Evolutionary conservation across 2,329 filamentous ascomycete genomes (phyloP), one percentile per base, ranked within the genome.

Genomic region (Camptophora hylomeconis): DNA sequence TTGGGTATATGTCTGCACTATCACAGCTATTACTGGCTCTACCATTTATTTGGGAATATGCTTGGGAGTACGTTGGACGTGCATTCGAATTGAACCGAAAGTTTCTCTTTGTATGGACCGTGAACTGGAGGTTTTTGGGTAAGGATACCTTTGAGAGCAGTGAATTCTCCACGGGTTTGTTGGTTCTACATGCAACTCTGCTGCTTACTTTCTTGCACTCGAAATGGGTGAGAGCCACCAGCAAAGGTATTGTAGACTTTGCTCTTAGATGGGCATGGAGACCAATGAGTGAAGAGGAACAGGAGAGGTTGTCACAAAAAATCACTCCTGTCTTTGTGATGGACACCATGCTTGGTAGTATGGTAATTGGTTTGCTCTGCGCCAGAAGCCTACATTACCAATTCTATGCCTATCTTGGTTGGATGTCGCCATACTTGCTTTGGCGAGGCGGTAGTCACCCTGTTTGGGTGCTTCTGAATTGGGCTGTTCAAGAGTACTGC

Each of bases 81-180:
- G 84, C 89, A 0, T 98, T 98, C 50, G 84, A 98, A 58, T 67
- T 98, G 34, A 84, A 80, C 25, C 69, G 89, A 31, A 74, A 82
- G 45, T 98, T 98, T 58, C 67, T 93, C 45, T 95, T 87, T 64
- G 84, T 87, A 57, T 98, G 89, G 89, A 98, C 89, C 0, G 89
- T 98, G 42, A 98, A 98, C 55, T 98, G 89, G 89, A 75, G 86
- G 30, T 95, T 95, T 51, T 58, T 94, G n/a, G 76, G 80, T 10
- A 84, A 94, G 54, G 70, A 80, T 5, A 55, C 60, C 0, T 98
- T 98, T 46, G 66, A 92, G 25, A 78, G 73, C 42, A 69, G 60
- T 35, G 51, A 58, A 2, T 92, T 93, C 49, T 72, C 83, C 15
- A 44, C 76, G 11, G 53, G 58, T 9, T 64, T 94, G 28, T 62